These are phyloP conservation scores for Fusarium sp. DNA, from an alignment of 2,329 filamentous ascomycete species.

Conservation along the genomic window DNA sequence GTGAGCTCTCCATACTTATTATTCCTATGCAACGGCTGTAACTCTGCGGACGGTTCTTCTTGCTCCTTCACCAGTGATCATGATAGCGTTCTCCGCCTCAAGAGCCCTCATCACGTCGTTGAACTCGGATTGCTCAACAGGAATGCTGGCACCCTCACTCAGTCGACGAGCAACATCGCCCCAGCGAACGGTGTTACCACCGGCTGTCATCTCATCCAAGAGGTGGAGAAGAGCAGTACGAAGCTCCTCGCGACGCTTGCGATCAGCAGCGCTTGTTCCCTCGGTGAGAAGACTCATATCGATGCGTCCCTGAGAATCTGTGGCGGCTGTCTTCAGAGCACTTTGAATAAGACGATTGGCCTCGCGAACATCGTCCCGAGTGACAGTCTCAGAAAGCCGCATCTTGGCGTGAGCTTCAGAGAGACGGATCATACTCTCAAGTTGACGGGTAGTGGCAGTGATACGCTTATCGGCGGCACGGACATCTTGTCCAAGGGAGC, in stretches of 20 bases:
- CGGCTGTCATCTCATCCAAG: slow-evolving; percentile 83
- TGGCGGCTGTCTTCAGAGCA: slow-evolving; percentile 97
- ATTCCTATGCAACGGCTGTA: slow-evolving; percentile 53
- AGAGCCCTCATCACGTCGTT: slow-evolving; percentile 81
- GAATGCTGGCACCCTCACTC: slow-evolving; percentile 75
- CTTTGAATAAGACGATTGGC: slow-evolving; percentile 93
- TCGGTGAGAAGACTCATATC: slow-evolving; percentile 97
- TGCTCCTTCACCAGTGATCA: slow-evolving; percentile 85
- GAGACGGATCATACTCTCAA: slow-evolving; percentile 98
- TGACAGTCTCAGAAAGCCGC: slow-evolving; percentile 83
- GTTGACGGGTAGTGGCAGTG: slow-evolving; percentile 94
- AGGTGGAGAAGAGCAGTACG: slow-evolving; percentile 81
- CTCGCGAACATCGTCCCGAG: slow-evolving; percentile 85
- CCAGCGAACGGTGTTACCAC: slow-evolving; percentile 77
- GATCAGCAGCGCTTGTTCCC: slow-evolving; percentile 89
- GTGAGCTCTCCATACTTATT: slow-evolving; percentile 3
- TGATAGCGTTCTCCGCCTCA: slow-evolving; percentile 86
- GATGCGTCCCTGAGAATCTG: slow-evolving; percentile 90
- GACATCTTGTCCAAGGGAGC: slow-evolving; percentile 88
- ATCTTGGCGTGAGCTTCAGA: slow-evolving; percentile 98
- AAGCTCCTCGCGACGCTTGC: slow-evolving; percentile 84
- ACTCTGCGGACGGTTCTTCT: slow-evolving; percentile 85
- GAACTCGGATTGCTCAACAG: slow-evolving; percentile 84
- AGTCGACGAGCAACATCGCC: slow-evolving; percentile 81
- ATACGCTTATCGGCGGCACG: slow-evolving; percentile 94